Percentiles rank a stretch among this genome's conserved stretches.
These are phyloP conservation scores for Fomes fomentarius DNA, from an alignment of 1,284 basidiomycete genomes.

Conservation along the genomic window DNA sequence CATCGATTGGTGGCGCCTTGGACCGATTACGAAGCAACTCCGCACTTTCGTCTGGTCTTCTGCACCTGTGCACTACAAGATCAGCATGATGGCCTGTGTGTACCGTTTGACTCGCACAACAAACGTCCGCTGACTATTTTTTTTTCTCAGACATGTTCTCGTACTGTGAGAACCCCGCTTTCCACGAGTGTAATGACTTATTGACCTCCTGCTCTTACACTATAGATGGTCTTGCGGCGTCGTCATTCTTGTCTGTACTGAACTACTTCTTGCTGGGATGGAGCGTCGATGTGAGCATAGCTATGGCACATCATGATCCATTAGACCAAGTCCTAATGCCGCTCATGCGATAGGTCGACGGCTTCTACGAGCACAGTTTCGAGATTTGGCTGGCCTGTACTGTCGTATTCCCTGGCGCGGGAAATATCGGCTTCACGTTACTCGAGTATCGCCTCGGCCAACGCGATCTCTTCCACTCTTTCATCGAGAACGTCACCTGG, in stretches of 20 bases:
- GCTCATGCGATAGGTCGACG: conserved; percentile 53
- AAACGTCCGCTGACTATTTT: conserved; percentile 14
- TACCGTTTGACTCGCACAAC: conserved; percentile 37
- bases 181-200: neutral
- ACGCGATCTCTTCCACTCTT: conserved; percentile 54
- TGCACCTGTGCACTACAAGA: conserved; percentile 84
- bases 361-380: conserved; percentile 72
- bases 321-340: too few relatives aligned
- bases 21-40: conserved; percentile 80
- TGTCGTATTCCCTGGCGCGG: conserved; percentile 78
- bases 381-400: conserved; percentile 80
- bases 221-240: conserved; percentile 80
- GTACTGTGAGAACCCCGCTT: conserved; percentile 55
- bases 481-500: conserved; percentile 75
- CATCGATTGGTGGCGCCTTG: conserved; percentile 68
- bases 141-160: conserved; percentile 74
- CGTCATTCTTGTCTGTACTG: conserved; percentile 63
- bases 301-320: neutral
- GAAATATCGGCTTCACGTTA: conserved; percentile 72
- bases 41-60: conserved; percentile 75
- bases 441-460: conserved; percentile 79
- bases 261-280: conserved; percentile 78
- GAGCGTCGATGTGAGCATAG: conserved; percentile 44
- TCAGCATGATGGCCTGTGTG: conserved; percentile 76
- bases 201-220: neutral